Evolutionary conservation across 441 rosid genomes (phyloP), one percentile per base, ranked within the genome.

Genomic region (Caryocar brasiliense): DNA sequence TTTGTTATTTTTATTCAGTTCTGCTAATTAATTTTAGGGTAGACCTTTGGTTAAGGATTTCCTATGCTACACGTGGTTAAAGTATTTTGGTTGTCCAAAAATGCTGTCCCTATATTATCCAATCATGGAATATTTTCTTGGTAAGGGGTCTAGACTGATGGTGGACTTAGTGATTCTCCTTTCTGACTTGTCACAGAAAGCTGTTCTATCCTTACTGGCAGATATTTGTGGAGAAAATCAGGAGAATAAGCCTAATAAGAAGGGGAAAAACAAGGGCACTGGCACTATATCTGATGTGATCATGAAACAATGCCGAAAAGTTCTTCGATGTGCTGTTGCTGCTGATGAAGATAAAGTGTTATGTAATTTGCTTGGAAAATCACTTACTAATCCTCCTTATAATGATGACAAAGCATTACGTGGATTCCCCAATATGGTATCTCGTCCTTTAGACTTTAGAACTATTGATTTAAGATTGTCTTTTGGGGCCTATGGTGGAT

Each of bases 361-460:
- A 62, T 79, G 82, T 54, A 74, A 76, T 62, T 69, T 74, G 68
- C 58, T 76, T 47, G 82, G 80, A 61, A 76, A 82, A 66, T 73
- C 72, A 35, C 66, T 71, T 46, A 56, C 66, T 19, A 71, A 59
- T 36, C 27, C 68, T 45, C 64, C 62, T 37, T 82, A 76, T 39
- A 68, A 61, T 66, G 80, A 76, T 59, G 80, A 69, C 45, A 77
- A 67, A 36, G 74, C 80, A 51, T 60, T 76, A 29, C 70, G 71
- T 50, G 82, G 82, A 45, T 68, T 70, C 54, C 74, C 85, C 5
- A 56, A 73, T 1, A 76, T 68, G 76, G 72, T 76, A 21, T 66
- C 85, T 35, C 74, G 78, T 18, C 82, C 82, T 27, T 30, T 76
- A 18, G 85, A 79, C 70, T 79, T 76, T 54, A 73, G 80, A 66